Percentiles rank a stretch among this genome's conserved stretches.
Evolutionary conservation across 2,329 filamentous ascomycete species (phyloP).

Genomic region (Epichloe scottii): DNA sequence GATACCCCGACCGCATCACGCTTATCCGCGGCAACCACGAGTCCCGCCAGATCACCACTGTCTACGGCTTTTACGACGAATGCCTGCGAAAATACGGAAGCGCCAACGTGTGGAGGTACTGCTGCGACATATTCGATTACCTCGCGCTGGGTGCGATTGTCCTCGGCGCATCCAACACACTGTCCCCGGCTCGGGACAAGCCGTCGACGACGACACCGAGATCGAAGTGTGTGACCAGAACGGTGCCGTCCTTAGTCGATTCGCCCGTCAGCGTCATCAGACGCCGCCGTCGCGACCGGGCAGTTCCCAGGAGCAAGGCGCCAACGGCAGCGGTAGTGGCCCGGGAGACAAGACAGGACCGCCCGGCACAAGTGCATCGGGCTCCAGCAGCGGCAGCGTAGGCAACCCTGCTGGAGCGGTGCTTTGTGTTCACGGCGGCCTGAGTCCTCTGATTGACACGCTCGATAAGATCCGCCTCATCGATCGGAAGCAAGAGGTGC

Average conservation of each 20-base stretch:
- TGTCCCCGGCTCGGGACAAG: conserved; percentile 32
- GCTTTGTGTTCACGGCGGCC: conserved; percentile 87
- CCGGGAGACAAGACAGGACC: conserved; percentile 42
- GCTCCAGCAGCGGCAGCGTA: conserved; percentile 48
- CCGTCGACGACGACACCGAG: conserved; percentile 62
- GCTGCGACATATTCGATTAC: conserved; percentile 97
- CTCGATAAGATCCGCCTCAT: conserved; percentile 92
- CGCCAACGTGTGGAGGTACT: conserved; percentile 94
- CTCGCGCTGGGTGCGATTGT: conserved; percentile 82
- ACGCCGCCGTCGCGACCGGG: conserved; percentile 2
- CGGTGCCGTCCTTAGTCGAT: conserved; percentile 65
- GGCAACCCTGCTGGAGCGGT: conserved; percentile 70
- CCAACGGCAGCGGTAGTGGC: conserved; percentile 8
- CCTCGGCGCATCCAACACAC: conserved; percentile 65
- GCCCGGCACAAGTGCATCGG: conserved; percentile 68
- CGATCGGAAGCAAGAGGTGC: conserved; percentile 95
- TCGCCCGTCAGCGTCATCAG: conserved; percentile 36
- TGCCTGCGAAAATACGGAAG: conserved; percentile 92
- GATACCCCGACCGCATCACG: conserved; percentile 94
- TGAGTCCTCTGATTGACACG: conserved; percentile 82
- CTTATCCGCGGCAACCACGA: conserved; percentile 93
- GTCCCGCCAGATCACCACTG: conserved; percentile 90
- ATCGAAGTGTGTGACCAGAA: conserved; percentile 86
- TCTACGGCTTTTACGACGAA: conserved; percentile 98
- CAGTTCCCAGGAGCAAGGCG: conserved; percentile 10